phyloP scores from a whole-genome alignment of 2,329 filamentous ascomycete genomes.

The Akanthomyces uredinophilus region DNA sequence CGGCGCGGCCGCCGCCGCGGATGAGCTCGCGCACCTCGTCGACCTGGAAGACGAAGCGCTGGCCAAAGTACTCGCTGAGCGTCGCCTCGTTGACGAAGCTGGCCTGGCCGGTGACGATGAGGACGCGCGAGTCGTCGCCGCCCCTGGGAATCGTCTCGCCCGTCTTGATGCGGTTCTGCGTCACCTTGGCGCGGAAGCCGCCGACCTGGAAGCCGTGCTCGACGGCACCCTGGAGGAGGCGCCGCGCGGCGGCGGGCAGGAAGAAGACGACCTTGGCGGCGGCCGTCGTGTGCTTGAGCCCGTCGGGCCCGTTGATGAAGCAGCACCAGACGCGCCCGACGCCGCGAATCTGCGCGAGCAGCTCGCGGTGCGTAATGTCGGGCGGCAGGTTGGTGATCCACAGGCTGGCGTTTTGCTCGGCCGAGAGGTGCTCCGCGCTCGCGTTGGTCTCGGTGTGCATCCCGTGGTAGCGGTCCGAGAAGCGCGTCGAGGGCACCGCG shows the following conservation, averaged over 20 bases:
- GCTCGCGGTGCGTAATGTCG: conserved; percentile 35
- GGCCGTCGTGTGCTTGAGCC: conserved; percentile 29
- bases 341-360: conserved; percentile 39
- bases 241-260: conserved; percentile 33
- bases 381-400: conserved; percentile 49
- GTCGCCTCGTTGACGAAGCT: conserved; percentile 37
- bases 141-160: conserved; percentile 23
- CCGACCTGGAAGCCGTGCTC: conserved; percentile 32
- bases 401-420: conserved; percentile 43
- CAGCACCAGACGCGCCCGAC: conserved; percentile 47
- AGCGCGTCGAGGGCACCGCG: conserved; percentile 17
- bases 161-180: conserved; percentile 45
- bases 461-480: conserved; percentile 33
- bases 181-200: conserved; percentile 32
- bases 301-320: conserved; percentile 46
- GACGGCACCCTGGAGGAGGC: conserved; percentile 22
- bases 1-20: conserved; percentile 22
- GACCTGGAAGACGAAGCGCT: conserved; percentile 41
- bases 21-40: conserved; percentile 36
- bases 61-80: conserved; percentile 37
- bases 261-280: conserved; percentile 49
- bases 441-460: conserved; percentile 33
- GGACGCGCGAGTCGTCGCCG: conserved; percentile 39
- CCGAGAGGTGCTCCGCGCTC: conserved; percentile 26
- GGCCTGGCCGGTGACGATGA: conserved; percentile 43